Percentiles rank a stretch among this genome's conserved stretches.
phyloP scores from a whole-genome alignment of 345 rosid species.

The Melastoma malabathricum region DNA sequence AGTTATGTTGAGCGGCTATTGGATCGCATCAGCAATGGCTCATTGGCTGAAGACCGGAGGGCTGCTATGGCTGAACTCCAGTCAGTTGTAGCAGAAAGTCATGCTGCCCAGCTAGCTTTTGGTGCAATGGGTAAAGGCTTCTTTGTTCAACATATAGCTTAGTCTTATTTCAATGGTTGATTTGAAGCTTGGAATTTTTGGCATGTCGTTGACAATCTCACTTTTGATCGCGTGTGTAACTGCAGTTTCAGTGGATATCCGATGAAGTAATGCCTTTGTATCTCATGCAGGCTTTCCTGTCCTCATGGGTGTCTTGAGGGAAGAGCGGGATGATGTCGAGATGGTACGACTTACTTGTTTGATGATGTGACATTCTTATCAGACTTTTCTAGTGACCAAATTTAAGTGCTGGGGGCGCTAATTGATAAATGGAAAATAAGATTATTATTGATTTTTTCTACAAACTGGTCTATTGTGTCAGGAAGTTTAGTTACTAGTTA shows the following conservation, averaged over 20 bases:
- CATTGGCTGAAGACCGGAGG: constrained; percentile 81
- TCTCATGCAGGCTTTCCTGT: constrained; percentile 80
- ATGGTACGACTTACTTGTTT: constrained; percentile 30
- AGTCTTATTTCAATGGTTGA: too few species aligned
- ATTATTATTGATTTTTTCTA: too few species aligned
- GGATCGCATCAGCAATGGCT: constrained; percentile 80
- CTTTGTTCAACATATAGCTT: background rate
- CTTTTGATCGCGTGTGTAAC: too few species aligned
- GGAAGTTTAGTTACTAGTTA: too few species aligned
- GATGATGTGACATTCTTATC: too few species aligned
- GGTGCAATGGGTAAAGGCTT: constrained; percentile 66
- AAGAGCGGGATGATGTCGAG: constrained; percentile 83
- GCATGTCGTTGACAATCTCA: too few species aligned
- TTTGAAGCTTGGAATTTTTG: too few species aligned
- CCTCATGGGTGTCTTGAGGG: constrained; percentile 64
- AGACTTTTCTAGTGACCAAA: too few species aligned
- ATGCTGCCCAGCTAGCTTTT: constrained; percentile 73
- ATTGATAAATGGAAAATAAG: too few species aligned
- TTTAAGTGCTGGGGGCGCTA: too few species aligned
- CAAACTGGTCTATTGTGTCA: too few species aligned
- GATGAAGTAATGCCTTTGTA: background rate
- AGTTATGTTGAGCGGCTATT: constrained; percentile 90
- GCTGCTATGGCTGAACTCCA: constrained; percentile 79
- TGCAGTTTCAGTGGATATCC: too few species aligned
- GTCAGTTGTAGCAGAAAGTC: constrained; percentile 79